phyloP scores from a whole-genome alignment of 768 basidiomycete species.

The Tricholoma sp. region DNA sequence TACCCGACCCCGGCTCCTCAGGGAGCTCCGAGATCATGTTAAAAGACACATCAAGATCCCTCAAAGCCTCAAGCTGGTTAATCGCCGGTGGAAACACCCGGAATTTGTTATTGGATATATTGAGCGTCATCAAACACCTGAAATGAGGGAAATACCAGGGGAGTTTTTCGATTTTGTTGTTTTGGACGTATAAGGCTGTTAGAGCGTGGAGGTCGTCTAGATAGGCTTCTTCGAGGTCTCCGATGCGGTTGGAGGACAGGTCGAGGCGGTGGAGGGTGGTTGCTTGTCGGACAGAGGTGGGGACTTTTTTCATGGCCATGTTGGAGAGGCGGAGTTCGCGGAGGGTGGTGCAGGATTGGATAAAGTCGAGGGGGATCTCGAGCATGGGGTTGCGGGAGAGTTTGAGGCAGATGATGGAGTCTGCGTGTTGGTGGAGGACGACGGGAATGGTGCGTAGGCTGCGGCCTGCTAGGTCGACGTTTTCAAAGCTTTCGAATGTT shows the following conservation, averaged over 20 bases:
- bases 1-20: constrained; percentile 59
- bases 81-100: constrained; percentile 68
- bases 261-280: constrained; percentile 74
- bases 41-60: constrained; percentile 91
- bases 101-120: constrained; percentile 97
- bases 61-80: constrained; percentile 63
- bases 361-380: constrained; percentile 94
- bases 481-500: constrained; percentile 63
- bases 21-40: constrained; percentile 84
- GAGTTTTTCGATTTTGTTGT: constrained; percentile 85
- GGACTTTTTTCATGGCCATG: constrained; percentile 94
- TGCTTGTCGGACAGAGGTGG: constrained; percentile 75
- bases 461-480: constrained; percentile 76
- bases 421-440: constrained; percentile 76
- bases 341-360: constrained; percentile 79
- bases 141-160: constrained; percentile 83
- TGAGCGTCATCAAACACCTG: constrained; percentile 65
- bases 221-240: constrained; percentile 80
- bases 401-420: constrained; percentile 77
- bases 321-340: constrained; percentile 82
- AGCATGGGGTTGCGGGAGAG: constrained; percentile 94
- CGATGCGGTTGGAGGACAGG: constrained; percentile 87
- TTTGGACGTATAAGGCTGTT: constrained; percentile 68
- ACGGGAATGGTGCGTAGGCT: constrained; percentile 87
- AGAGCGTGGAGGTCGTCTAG: constrained; percentile 75